Evolutionary conservation across 371 early-diverging fungal genomes (phyloP), one percentile per base, ranked within the genome.

Genomic region (Mortierella sp.): DNA sequence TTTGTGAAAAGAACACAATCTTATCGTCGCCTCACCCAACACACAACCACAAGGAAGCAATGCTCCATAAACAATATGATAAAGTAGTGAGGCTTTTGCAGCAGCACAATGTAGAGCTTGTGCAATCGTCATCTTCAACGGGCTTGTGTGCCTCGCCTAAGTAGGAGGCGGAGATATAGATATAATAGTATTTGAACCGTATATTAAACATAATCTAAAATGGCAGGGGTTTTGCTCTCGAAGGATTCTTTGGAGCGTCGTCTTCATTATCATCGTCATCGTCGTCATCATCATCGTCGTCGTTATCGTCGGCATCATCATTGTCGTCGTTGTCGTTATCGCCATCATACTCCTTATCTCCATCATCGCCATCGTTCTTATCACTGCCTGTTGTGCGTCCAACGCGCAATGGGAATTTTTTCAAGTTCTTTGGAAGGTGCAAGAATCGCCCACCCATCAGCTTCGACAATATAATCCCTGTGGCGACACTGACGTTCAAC

Each of bases 401-500:
- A 7, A 45, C 6, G 41, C 67, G 67, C 21, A 41, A 24, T 5
- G 71, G 74, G 36, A 28, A 72, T 60, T 72, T 81, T 43, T 72
- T 81, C 53, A 81, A n/a, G 16, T 71, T 71, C 58, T 71, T 68
- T 43, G 80, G 80, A 43, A 81, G 40, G 15, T 55, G 50, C 57
- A 71, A 36, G 63, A 75, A 81, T 16, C 81, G 69, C 0, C 72
- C 75, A 3, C 81, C 76, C 75, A 81, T 77, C 33, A 87, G 22
- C 9, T 77, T 60, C 0, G 87, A 77, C 38, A 88, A 69, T 6
- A 91, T 69, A 36, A 90, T 74, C 11, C 89, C 91, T 1, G 91
- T 85, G 2, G 92, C 92, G 9, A 91, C 91, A 55, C 88, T 84
- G 15, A 90, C 92, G 60, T 92, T 92, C 63, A 92, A 76, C 19